Conservation (phyloP, 1,284 basidiomycete species). For the Anthracocystis setariae region DNA sequence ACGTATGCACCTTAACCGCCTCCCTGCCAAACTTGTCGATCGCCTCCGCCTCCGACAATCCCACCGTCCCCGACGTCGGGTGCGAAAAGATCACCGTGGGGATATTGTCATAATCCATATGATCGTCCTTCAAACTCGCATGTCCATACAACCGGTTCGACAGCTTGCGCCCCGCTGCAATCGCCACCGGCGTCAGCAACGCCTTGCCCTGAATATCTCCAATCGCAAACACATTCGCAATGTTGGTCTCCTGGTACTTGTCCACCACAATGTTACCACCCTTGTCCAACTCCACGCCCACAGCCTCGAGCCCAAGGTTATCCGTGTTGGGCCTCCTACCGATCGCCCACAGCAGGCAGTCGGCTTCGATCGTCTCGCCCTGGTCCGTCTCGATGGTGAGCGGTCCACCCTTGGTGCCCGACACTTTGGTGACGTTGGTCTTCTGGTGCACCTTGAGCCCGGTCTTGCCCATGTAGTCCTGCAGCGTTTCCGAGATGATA, state of each 20-base stretch:
- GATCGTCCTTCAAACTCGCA: conserved; percentile 83
- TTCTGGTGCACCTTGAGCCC: conserved; percentile 87
- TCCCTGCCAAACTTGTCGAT: conserved; percentile 84
- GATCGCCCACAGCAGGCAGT: conserved; percentile 92
- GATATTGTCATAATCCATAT: conserved; percentile 89
- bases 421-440: conserved; percentile 80
- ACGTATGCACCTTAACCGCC: conserved; percentile 87
- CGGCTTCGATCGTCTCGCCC: conserved; percentile 83
- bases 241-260: conserved; percentile 81
- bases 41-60: conserved; percentile 83
- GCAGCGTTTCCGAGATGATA: conserved; percentile 82
- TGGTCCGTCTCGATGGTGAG: conserved; percentile 67
- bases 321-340: conserved; percentile 85
- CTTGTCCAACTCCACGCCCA: conserved; percentile 80
- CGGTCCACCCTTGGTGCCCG: conserved; percentile 69
- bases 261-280: conserved; percentile 87
- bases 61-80: conserved; percentile 58
- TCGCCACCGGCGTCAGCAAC: conserved; percentile 95
- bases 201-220: conserved; percentile 94
- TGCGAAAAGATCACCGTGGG: conserved; percentile 71
- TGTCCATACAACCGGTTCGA: conserved; percentile 90
- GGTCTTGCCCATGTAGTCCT: conserved; percentile 93
- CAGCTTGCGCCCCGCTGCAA: conserved; percentile 89
- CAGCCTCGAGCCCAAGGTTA: conserved; percentile 79
- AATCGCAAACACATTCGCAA: conserved; percentile 80